phyloP scores from a whole-genome alignment of 352 stramenopile genomes.

The Albugo candida region DNA sequence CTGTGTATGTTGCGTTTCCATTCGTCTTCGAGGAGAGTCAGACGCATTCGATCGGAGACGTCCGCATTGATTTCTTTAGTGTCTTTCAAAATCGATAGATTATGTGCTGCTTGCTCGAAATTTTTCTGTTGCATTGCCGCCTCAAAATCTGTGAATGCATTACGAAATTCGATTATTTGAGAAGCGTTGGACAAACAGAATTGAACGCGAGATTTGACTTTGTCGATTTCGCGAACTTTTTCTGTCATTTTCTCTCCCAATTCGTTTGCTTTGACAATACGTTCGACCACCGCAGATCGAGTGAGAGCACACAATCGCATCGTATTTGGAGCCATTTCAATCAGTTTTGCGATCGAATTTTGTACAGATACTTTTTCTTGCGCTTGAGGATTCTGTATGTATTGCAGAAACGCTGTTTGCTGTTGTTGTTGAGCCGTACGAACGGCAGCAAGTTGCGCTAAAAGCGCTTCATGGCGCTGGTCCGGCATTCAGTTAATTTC shows the following conservation, averaged over 20 bases:
- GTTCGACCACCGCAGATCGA: constrained; percentile 46
- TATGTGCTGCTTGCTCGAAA: constrained; percentile 49
- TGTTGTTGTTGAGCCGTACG: constrained; percentile 16
- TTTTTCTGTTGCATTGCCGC: constrained; percentile 49
- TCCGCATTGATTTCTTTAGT: constrained; percentile 40
- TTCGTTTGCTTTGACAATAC: constrained; percentile 74
- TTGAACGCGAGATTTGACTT: constrained; percentile 58
- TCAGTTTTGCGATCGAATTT: constrained; percentile 25
- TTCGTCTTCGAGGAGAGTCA: constrained; percentile 73
- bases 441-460: constrained; percentile 27
- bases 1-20: constrained; percentile 58
- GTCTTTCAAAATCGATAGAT: constrained; percentile 50
- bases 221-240: constrained; percentile 60
- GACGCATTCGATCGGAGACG: constrained; percentile 58
- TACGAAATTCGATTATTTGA: constrained; percentile 59
- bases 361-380: constrained; percentile 34
- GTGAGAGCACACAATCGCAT: constrained; percentile 55
- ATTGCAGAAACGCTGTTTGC: constrained; percentile 17
- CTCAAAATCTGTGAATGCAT: constrained; percentile 49
- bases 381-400: constrained; percentile 9
- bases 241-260: constrained; percentile 78
- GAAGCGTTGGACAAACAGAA: constrained; percentile 34
- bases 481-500: constrained; percentile 2
- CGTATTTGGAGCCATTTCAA: constrained; percentile 39
- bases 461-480: constrained; percentile 37